phyloP scores from a whole-genome alignment of 306 rosid genomes.

The Dalbergia oliveri region DNA sequence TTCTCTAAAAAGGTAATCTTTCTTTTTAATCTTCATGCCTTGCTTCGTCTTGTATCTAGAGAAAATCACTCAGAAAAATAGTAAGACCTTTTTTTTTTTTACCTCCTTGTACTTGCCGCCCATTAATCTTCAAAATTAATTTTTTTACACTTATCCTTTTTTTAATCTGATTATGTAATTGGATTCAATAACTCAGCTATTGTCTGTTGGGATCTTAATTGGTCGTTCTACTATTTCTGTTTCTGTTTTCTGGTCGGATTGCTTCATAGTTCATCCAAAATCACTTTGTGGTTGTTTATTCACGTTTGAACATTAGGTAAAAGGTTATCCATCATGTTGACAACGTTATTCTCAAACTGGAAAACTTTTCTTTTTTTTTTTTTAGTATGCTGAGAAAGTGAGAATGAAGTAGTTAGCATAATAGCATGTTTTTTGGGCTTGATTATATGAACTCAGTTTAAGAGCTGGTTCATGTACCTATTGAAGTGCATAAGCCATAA shows the following conservation, averaged over 20 bases:
- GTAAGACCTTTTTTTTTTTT: not conserved
- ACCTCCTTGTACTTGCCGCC: not conserved
- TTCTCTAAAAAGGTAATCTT: conserved; percentile 37
- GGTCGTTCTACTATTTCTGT: not conserved
- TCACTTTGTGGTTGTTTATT: conserved; percentile 2
- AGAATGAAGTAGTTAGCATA: conserved; percentile 2
- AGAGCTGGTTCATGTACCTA: not conserved
- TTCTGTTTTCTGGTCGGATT: conserved; percentile 3
- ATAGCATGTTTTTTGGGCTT: not conserved
- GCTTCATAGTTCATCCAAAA: conserved; percentile 14
- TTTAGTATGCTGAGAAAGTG: not conserved
- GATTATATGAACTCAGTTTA: not conserved
- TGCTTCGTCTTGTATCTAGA: not conserved
- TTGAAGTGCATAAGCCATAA: not conserved
- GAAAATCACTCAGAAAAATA: conserved; percentile 8
- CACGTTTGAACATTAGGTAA: not conserved
- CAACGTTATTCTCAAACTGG: not conserved
- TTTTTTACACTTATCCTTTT: not conserved
- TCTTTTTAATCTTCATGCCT: conserved; percentile 1
- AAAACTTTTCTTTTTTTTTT: not conserved
- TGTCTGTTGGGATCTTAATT: not conserved
- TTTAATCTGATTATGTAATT: not conserved
- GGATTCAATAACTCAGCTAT: not conserved
- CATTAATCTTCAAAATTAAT: not conserved
- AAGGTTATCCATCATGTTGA: conserved; percentile 3